These are phyloP conservation scores for Rhododendron vialii DNA, from an alignment of 148 eudicot species.

Conservation along the genomic window DNA sequence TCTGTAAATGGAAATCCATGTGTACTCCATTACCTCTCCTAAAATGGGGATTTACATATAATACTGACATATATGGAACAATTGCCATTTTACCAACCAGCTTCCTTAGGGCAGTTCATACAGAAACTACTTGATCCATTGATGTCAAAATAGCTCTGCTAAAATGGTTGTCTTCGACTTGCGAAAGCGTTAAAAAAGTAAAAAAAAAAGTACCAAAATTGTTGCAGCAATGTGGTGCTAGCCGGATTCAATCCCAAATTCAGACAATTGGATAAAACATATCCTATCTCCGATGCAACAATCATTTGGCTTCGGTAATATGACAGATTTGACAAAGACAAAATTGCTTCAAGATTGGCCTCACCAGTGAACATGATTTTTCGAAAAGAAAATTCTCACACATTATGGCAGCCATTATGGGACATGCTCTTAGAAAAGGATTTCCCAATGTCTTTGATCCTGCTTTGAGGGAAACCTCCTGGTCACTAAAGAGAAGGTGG, in stretches of 20 bases:
- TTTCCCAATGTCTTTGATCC: neutral
- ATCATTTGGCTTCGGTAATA: neutral
- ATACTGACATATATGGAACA: neutral
- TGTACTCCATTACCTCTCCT: constrained; percentile 1
- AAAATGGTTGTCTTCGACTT: too few species aligned
- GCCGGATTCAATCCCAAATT: neutral
- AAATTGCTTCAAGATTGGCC: neutral
- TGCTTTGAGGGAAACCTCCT: neutral
- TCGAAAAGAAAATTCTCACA: neutral
- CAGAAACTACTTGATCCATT: neutral
- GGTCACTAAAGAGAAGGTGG: neutral
- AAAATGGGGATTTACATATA: neutral
- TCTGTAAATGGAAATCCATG: constrained; percentile 6
- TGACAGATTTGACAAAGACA: neutral
- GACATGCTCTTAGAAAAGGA: neutral
- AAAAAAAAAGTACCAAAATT: neutral
- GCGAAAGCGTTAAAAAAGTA: neutral
- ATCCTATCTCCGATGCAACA: neutral
- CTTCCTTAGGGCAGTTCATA: neutral
- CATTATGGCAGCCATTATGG: neutral
- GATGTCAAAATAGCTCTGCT: neutral
- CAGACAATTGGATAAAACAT: neutral
- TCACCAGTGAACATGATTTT: neutral
- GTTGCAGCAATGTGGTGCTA: neutral
- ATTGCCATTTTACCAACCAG: neutral